Base-by-base conservation (phyloP, 768 basidiomycete genomes). In the Macrolepiota dolichaula region DNA sequence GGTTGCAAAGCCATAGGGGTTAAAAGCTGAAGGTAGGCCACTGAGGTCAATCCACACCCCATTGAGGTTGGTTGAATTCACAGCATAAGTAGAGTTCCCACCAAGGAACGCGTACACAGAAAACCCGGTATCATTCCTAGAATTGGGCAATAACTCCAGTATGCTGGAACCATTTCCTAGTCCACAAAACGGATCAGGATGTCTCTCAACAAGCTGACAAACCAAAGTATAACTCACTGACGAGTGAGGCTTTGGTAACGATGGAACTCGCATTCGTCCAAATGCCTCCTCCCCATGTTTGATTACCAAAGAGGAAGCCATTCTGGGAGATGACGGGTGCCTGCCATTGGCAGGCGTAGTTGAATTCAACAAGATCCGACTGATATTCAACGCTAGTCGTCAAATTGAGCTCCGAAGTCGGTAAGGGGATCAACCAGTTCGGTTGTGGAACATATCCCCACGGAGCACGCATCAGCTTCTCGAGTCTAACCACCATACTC, bases 321-420 rank as follows among this genome's bases (percentile, higher is more conserved):
- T 29, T 15, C 6, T 24, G 22, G 19, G 13, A 17, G n/a, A 37
- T 17, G 35, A 12, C 15, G 12, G 57, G 57, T 13, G 50, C 50
- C 47, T 51, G 49, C 57, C 57, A 59, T 17, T 40, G 49, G n/a
- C 57, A 59, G 9, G 49, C 17, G 37, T 59, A 29, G 17, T 51
- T 36, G 15, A 59, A 59, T 15, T 9, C 19, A 5, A 51, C 49
- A 13, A 59, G 25, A 13, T 59, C 57, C 7, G 57, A 25, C 15
- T 40, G 19, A 29, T 59, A 51, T 24, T 11, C 27, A 10, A 59
- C 57, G 10, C 27, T 27, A 24, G 25, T 51, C 5, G 57, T 51
- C 24, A 10, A 3, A 24, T 59, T 42, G 36, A 51, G 57, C 7
- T 59, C 57, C 19, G 24, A 6, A 25, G 27, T 38, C 5, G 57